Evolutionary conservation across 768 basidiomycete genomes (phyloP).

Genomic region (Brasilioporus rufonigricans): DNA sequence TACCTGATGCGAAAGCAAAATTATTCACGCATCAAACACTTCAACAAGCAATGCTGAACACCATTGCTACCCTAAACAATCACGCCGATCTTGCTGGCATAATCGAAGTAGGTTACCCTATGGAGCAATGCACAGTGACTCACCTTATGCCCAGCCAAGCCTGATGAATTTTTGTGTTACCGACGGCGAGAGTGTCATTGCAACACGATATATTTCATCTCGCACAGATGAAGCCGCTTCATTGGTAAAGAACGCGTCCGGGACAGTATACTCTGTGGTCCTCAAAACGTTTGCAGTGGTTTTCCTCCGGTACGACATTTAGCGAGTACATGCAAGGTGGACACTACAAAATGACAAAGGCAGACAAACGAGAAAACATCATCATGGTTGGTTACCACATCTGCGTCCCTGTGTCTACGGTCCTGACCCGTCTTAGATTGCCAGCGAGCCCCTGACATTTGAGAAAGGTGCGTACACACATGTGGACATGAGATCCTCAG

Average conservation of each 20-base stretch:
- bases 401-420: constrained; percentile 1
- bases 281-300: constrained; percentile 57
- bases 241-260: constrained; percentile 46
- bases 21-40: constrained; percentile 71
- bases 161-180: constrained; percentile 96
- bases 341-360: constrained; percentile 93
- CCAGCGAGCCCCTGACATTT: constrained; percentile 93
- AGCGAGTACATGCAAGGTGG: constrained; percentile 87
- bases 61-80: constrained; percentile 74
- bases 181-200: constrained; percentile 91
- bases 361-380: constrained; percentile 94
- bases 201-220: constrained; percentile 93
- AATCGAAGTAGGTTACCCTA: constrained; percentile 52
- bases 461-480: constrained; percentile 65
- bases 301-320: constrained; percentile 93
- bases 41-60: constrained; percentile 84
- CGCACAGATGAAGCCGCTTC: constrained; percentile 91
- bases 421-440: constrained; percentile 49
- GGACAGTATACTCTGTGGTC: constrained; percentile 1
- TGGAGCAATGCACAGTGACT: background rate
- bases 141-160: constrained; percentile 55
- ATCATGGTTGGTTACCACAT: constrained; percentile 60
- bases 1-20: constrained; percentile 75
- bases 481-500: background rate
- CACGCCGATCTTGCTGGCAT: constrained; percentile 72